A percentile compares a stretch with the other conserved stretches of the same genome.
Conservation (phyloP, 345 rosid genomes). For the Atalantia buxifolia region DNA sequence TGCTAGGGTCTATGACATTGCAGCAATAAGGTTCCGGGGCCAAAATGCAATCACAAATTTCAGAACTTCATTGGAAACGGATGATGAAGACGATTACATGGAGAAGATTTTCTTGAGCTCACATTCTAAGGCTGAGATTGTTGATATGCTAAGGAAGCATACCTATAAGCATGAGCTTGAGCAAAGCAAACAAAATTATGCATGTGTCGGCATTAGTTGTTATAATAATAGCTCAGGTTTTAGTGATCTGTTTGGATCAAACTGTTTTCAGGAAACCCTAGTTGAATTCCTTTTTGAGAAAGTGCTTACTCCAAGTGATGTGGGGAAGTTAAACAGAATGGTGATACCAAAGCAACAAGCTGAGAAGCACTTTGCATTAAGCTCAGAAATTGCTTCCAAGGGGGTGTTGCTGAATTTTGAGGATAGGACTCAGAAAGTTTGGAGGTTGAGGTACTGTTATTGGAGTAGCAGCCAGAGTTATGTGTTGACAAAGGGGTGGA, state of each 20-base stretch:
- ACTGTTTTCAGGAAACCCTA: conserved; percentile 2
- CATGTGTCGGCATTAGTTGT: not conserved
- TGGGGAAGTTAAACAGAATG: conserved; percentile 55
- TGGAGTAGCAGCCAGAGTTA: conserved; percentile 72
- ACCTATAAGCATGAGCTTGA: conserved; percentile 51
- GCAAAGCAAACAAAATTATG: conserved; percentile 34
- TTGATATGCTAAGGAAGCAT: conserved; percentile 59
- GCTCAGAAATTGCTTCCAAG: conserved; percentile 20
- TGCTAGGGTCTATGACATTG: conserved; percentile 49
- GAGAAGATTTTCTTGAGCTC: conserved; percentile 38
- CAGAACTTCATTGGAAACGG: conserved; percentile 14
- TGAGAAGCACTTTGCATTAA: conserved; percentile 47
- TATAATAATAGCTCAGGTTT: not conserved
- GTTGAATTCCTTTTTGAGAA: conserved; percentile 45
- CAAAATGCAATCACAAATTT: conserved; percentile 51
- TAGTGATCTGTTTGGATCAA: not conserved
- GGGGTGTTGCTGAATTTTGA: conserved; percentile 42
- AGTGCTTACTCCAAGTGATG: conserved; percentile 56
- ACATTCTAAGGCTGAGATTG: conserved; percentile 57
- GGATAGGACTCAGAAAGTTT: conserved; percentile 38
- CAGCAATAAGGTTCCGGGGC: conserved; percentile 55
- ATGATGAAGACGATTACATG: conserved; percentile 18
- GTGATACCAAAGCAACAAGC: conserved; percentile 63
- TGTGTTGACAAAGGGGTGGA: conserved; percentile 64
- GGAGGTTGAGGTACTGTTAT: conserved; percentile 57